A percentile compares a stretch with the other conserved stretches of the same genome.
These are phyloP conservation scores for Cytospora piceicola DNA, from an alignment of 2,329 filamentous ascomycete species.

Conservation along the genomic window DNA sequence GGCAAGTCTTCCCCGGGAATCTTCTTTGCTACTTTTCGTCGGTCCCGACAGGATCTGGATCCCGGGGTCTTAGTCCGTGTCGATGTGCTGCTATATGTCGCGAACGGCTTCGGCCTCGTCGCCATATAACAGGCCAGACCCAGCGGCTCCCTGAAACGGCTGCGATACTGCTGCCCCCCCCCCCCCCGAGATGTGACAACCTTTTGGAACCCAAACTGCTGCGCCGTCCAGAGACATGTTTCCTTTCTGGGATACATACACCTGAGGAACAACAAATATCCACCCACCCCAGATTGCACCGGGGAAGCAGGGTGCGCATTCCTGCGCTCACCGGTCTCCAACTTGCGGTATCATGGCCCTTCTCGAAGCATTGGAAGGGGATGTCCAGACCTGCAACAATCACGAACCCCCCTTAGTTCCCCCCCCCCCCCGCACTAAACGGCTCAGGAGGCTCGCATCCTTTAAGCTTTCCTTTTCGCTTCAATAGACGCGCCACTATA, in stretches of 20 bases:
- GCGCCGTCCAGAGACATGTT: background rate
- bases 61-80: background rate
- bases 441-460: background rate
- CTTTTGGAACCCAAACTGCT: background rate
- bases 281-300: background rate
- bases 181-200: background rate
- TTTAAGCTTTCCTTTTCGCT: background rate
- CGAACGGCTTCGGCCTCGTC: slow-evolving; percentile 11
- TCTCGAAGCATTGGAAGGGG: slow-evolving; percentile 26
- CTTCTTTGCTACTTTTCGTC: background rate
- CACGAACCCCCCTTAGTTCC: background rate
- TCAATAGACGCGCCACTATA: background rate
- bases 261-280: background rate
- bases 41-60: background rate
- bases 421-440: background rate
- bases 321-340: slow-evolving; percentile 17
- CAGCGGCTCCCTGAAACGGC: background rate
- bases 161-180: background rate
- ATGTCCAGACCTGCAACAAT: slow-evolving; percentile 11
- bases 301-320: slow-evolving; percentile 2
- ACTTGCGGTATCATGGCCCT: slow-evolving; percentile 11
- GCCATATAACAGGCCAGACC: background rate
- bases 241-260: background rate
- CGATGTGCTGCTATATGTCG: background rate
- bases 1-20: background rate